Base-by-base conservation (phyloP, 2,329 filamentous ascomycete genomes). In the Ascochyta pisi region DNA sequence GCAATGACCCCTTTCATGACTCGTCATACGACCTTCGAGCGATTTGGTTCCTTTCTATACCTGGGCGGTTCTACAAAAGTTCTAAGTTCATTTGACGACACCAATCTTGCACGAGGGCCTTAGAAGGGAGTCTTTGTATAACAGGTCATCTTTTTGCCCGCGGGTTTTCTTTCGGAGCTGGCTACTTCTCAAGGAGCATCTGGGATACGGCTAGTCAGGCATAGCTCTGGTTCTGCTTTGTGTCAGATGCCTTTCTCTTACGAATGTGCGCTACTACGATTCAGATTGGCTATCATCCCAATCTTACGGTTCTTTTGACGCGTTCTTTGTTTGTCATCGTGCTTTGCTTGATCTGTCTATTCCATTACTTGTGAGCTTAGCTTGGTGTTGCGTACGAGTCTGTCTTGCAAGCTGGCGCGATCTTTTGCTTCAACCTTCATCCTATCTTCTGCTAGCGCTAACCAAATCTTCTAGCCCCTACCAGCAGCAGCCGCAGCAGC, bases 1-100 rank as follows among this genome's bases (percentile, higher is more conserved):
- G 66, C 70, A 68, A 75, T 67, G 71, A 73, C 64, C 58, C 61
- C 65, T 57, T 67, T 73, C 65, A 75, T 66, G 73, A 73, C 64
- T 70, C 67, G 71, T 66, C 63, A 68, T 65, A 75, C 66, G 73
- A 74, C 66, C 70, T 65, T 73, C 63, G 64, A 70, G 66, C 67
- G 64, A 69, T 70, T 67, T 73, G 71, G 72, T 74, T 66, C 61
- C 66, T 73, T 69, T 69, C 56, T 62, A 64, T 65, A 69, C 66
- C 66, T 68, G 68, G 70, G 70, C 61, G 70, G 71, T 72, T 72
- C 60, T 66, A 62, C 63, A 76, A 76, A 75, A 75, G 71, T 75
- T 75, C 61, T 65, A 63, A 65, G 62, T 69, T 73, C 69, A 69
- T 71, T 70, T 73, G 61, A 73, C 62, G 68, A 70, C 65, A 65